Evolutionary conservation across 2,329 filamentous ascomycete species (phyloP), one percentile per base, ranked within the genome.

Genomic region (Onygena corvina): DNA sequence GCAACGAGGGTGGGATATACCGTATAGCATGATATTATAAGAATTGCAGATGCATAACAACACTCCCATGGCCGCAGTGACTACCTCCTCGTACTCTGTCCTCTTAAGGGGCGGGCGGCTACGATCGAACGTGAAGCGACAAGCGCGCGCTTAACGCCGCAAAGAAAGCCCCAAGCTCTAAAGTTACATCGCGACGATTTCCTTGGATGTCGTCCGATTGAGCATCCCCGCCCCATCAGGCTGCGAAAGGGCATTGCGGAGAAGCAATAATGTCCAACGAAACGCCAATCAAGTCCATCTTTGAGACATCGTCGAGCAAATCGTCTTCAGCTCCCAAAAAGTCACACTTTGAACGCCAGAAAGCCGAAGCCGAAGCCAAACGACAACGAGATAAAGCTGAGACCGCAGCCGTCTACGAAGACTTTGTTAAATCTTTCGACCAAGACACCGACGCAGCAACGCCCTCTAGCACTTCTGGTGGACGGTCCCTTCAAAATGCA

Each of bases 301-400:
- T 42, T n/a, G 38, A 42, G n/a, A 27, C 38, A 5, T 21, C 36
- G 14, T n/a, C 38, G 8, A 12, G 4, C 9, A 42, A 42, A 27
- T 23, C 38, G 14, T 42, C 38, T n/a, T 7, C 38, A 4, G 38
- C 38, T 31, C 29, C 81, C 53, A 92, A 89, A 67, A 86, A 92
- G 62, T 93, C 87, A 16, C 76, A 84, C 21, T 94, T 93, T 64
- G 89, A 94, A 69, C 82, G 83, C 58, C 85, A 93, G 64, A 87
- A 85, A 65, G 86, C 86, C 52, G 87, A 94, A 64, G 86, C 85
- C 50, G 87, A 94, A 71, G 87, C 86, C 20, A 94, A 94, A 69
- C 81, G 85, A 52, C 76, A 79, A 57, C 78, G 86, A 57, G 89
- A 94, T 66, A 84, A 83, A 60, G 86, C 83, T 56, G 89, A 94